Evolutionary conservation across 1,284 basidiomycete genomes (phyloP).

Genomic region (Leucoagaricus sp.): DNA sequence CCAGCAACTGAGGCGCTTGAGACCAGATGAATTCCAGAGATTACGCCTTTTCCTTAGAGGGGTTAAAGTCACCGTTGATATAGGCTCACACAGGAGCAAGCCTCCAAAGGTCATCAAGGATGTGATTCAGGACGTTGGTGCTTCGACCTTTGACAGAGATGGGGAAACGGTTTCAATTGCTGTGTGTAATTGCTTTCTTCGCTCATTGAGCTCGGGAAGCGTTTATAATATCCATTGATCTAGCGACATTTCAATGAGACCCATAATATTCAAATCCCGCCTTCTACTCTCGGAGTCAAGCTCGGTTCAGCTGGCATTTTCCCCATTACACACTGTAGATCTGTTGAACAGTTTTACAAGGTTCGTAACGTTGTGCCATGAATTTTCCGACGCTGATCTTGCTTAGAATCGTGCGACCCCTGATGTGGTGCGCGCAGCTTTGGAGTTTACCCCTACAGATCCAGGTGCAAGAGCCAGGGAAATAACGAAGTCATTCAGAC

Average conservation of each 20-base stretch:
- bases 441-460: conserved; percentile 29
- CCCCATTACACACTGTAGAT: conserved; percentile 28
- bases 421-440: conserved; percentile 30
- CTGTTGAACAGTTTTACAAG: conserved; percentile 32
- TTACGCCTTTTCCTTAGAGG: conserved; percentile 31
- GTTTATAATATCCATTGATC: too few species aligned
- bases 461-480: conserved; percentile 25
- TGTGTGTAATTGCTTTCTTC: conserved; percentile 14
- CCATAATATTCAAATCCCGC: conserved; percentile 26
- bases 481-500: conserved; percentile 29
- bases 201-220: neutral
- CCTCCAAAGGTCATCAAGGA: conserved; percentile 33
- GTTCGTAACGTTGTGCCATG: conserved; percentile 16
- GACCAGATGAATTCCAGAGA: conserved; percentile 21
- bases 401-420: conserved; percentile 30
- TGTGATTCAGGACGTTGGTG: conserved; percentile 32
- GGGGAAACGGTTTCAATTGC: conserved; percentile 31
- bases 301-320: conserved; percentile 29
- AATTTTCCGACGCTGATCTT: neutral
- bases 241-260: conserved; percentile 34
- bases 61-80: conserved; percentile 30
- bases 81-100: conserved; percentile 25
- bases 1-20: conserved; percentile 19
- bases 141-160: conserved; percentile 32
- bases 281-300: conserved; percentile 28